phyloP scores from a whole-genome alignment of 139 green algal species.

The Diplosphaera chodatii region DNA sequence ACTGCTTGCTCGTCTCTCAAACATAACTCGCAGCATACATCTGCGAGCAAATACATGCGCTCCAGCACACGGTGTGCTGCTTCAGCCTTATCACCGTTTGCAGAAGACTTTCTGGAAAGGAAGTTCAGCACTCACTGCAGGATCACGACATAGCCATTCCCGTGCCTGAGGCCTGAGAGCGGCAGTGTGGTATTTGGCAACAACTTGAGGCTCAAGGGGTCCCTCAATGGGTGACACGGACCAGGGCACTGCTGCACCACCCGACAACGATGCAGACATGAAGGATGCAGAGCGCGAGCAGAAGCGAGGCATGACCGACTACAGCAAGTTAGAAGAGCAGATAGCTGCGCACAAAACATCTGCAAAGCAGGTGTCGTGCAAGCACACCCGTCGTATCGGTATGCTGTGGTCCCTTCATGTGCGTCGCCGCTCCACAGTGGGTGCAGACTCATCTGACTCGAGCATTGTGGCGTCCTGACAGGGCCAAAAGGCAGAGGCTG shows the following conservation, averaged over 20 bases:
- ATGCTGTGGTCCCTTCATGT: not conserved
- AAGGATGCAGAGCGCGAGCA: slow-evolving; percentile 35
- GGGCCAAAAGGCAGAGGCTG: slow-evolving; percentile 24
- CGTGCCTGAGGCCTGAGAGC: too few species aligned
- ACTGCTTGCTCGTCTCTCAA: too few species aligned
- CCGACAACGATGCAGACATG: slow-evolving; percentile 45
- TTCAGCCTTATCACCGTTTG: too few species aligned
- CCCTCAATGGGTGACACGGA: slow-evolving; percentile 8
- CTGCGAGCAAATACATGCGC: too few species aligned
- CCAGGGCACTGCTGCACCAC: slow-evolving; percentile 49
- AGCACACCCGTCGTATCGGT: not conserved
- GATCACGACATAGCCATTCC: too few species aligned
- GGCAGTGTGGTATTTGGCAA: too few species aligned
- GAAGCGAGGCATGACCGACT: slow-evolving; percentile 37
- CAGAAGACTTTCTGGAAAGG: too few species aligned
- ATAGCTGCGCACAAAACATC: slow-evolving; percentile 32
- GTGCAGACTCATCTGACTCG: not conserved
- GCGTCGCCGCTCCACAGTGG: not conserved
- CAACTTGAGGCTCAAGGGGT: too few species aligned
- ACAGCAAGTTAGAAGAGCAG: slow-evolving; percentile 49
- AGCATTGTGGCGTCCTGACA: not conserved
- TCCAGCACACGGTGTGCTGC: too few species aligned
- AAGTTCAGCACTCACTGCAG: too few species aligned
- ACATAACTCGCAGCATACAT: too few species aligned
- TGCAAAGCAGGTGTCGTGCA: slow-evolving; percentile 23